Conservation (phyloP, 805 yeast genomes). For the Wickerhamiella brachini region DNA sequence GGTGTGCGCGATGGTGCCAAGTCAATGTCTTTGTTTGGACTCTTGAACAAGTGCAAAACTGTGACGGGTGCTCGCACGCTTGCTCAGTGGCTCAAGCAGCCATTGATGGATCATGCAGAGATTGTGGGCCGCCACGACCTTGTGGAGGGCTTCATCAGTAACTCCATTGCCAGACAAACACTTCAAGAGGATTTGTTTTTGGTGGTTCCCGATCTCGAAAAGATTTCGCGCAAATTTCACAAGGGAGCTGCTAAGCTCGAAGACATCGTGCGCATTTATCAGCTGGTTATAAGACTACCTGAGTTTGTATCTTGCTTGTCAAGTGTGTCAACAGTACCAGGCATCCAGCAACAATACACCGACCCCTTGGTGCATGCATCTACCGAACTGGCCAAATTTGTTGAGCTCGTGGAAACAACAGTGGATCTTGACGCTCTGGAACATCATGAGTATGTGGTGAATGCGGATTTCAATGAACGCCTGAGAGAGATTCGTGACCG, state of each 20-base stretch:
- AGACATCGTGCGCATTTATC: conserved; percentile 82
- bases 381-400: conserved; percentile 46
- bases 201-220: conserved; percentile 70
- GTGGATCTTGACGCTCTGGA: conserved; percentile 76
- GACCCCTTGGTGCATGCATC: conserved; percentile 38
- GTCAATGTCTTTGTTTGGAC: conserved; percentile 58
- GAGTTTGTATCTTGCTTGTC: conserved; percentile 32
- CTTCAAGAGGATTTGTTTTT: conserved; percentile 51
- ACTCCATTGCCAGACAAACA: conserved; percentile 44
- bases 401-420: conserved; percentile 84
- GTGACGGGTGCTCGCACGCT: conserved; percentile 78
- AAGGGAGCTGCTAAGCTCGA: conserved; percentile 51
- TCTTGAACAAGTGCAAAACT: conserved; percentile 78
- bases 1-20: conserved; percentile 32
- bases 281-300: conserved; percentile 59
- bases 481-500: conserved; percentile 45
- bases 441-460: conserved; percentile 69
- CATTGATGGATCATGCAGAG: conserved; percentile 49
- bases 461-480: conserved; percentile 79
- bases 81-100: conserved; percentile 94
- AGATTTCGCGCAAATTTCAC: conserved; percentile 55
- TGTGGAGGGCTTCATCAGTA: conserved; percentile 57
- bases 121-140: conserved; percentile 58
- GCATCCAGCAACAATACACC: conserved; percentile 43
- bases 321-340: conserved; percentile 22